A percentile compares a stretch with the other conserved stretches of the same genome.
Conservation (phyloP, 2,329 filamentous ascomycete species). For the Leptographium galeiforme region DNA sequence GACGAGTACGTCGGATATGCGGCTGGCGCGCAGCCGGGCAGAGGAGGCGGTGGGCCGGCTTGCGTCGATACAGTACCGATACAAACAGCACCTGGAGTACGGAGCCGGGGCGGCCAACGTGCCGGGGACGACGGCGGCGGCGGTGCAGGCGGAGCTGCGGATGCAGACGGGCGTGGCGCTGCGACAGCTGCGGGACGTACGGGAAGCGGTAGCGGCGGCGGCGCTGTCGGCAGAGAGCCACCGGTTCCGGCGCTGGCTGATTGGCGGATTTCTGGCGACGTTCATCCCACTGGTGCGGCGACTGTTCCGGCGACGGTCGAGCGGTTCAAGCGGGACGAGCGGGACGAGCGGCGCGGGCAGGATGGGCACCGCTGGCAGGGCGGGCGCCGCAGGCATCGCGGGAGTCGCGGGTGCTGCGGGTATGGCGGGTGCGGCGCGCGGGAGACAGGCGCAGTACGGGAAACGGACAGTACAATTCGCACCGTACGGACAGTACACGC, state of each 20-base stretch:
- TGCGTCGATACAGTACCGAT: slow-evolving; percentile 19
- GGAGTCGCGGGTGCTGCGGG: too few species aligned
- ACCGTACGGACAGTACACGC: neutral
- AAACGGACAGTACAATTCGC: too few species aligned
- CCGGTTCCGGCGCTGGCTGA: slow-evolving; percentile 38
- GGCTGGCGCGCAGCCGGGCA: slow-evolving; percentile 10
- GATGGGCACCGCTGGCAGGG: neutral
- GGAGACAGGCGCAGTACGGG: too few species aligned
- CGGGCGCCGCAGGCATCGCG: neutral
- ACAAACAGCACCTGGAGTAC: slow-evolving; percentile 12
- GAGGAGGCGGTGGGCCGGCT: slow-evolving; percentile 23
- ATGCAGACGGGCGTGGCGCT: slow-evolving; percentile 28
- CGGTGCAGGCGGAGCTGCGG: slow-evolving; percentile 29
- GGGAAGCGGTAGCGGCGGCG: slow-evolving; percentile 28
- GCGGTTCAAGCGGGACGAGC: too few species aligned
- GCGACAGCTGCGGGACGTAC: slow-evolving; percentile 29
- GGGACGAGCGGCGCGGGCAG: neutral
- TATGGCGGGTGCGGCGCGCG: too few species aligned
- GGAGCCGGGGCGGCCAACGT: slow-evolving; percentile 13
- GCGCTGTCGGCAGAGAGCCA: slow-evolving; percentile 31
- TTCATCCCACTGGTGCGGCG: slow-evolving; percentile 38
- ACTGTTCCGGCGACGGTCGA: slow-evolving; percentile 31
- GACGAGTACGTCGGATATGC: slow-evolving; percentile 8
- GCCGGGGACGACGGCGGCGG: slow-evolving; percentile 18
- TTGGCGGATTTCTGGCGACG: slow-evolving; percentile 37